Evolutionary conservation across 2,329 filamentous ascomycete species (phyloP).

Genomic region (Aspergillus niger): DNA sequence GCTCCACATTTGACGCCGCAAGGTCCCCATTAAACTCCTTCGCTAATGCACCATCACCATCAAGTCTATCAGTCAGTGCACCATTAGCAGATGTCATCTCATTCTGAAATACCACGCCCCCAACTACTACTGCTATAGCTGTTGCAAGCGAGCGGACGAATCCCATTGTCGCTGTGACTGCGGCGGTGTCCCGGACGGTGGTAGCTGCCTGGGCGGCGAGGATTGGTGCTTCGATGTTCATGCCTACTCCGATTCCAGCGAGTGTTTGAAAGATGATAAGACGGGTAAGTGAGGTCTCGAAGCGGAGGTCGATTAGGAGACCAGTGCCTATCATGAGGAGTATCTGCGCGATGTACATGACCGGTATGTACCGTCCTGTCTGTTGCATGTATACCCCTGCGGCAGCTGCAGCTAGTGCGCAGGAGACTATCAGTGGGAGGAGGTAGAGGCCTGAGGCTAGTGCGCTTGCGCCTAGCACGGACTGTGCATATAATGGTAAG

Average conservation of each 20-base stretch:
- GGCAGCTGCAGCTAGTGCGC: conserved; percentile 46
- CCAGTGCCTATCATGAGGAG: conserved; percentile 50
- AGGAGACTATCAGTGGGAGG: conserved; percentile 58
- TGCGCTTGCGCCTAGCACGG: conserved; percentile 61
- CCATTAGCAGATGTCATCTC: conserved; percentile 20
- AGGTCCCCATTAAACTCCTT: neutral
- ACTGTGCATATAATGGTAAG: conserved; percentile 73
- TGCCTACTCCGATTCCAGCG: conserved; percentile 53
- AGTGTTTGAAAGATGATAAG: conserved; percentile 54
- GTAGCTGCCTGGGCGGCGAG: conserved; percentile 60
- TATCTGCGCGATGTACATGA: conserved; percentile 46
- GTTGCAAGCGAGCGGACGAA: conserved; percentile 69
- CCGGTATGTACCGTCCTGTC: conserved; percentile 51
- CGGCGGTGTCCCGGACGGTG: conserved; percentile 50
- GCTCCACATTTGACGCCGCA: neutral
- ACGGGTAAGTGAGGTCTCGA: conserved; percentile 35
- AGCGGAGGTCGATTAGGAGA: conserved; percentile 46
- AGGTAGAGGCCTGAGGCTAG: conserved; percentile 59
- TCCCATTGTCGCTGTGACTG: conserved; percentile 55
- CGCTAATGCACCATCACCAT: neutral
- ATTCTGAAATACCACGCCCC: conserved; percentile 79
- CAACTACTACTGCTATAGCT: conserved; percentile 68
- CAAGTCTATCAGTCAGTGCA: neutral
- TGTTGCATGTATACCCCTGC: conserved; percentile 51
- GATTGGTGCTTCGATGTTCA: conserved; percentile 58